Conservation (phyloP, 805 yeast genomes). For the Yarrowia sp. region DNA sequence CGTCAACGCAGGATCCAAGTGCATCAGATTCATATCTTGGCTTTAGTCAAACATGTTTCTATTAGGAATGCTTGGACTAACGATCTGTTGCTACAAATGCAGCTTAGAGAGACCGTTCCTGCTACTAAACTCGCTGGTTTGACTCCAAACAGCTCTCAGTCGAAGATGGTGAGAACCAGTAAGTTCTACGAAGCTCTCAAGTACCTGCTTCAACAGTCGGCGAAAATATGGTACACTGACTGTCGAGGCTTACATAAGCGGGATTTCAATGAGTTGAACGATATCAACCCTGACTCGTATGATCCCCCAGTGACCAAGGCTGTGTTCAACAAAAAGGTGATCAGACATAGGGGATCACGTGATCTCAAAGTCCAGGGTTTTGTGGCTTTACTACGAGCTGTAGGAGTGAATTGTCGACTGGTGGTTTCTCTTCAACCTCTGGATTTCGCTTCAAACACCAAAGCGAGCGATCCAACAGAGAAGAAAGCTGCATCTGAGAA, state of each 20-base stretch:
- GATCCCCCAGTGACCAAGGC: slow-evolving; percentile 39
- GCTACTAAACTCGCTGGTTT: slow-evolving; percentile 56
- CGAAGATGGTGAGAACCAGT: slow-evolving; percentile 62
- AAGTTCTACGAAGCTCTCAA: slow-evolving; percentile 79
- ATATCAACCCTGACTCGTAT: slow-evolving; percentile 39
- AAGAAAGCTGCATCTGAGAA: background rate
- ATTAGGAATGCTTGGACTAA: slow-evolving; percentile 79
- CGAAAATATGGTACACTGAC: slow-evolving; percentile 59
- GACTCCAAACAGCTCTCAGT: slow-evolving; percentile 56
- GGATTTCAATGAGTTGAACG: slow-evolving; percentile 58
- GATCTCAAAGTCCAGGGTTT: slow-evolving; percentile 90
- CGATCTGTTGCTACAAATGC: slow-evolving; percentile 53
- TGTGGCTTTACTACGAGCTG: slow-evolving; percentile 72
- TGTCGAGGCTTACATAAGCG: slow-evolving; percentile 53
- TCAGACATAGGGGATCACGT: slow-evolving; percentile 66
- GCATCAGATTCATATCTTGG: slow-evolving; percentile 66
- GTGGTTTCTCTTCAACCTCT: slow-evolving; percentile 90
- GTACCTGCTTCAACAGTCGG: slow-evolving; percentile 69
- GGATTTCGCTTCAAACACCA: slow-evolving; percentile 62
- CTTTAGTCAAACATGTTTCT: slow-evolving; percentile 70
- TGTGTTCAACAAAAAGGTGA: slow-evolving; percentile 56
- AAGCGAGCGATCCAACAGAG: background rate
- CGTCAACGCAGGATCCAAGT: slow-evolving; percentile 57
- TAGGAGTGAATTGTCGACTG: slow-evolving; percentile 74
- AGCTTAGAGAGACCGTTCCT: slow-evolving; percentile 59